Evolutionary conservation across 495 filamentous ascomycete genomes (phyloP), one percentile per base, ranked within the genome.

Genomic region (Aspergillus ellipticus): DNA sequence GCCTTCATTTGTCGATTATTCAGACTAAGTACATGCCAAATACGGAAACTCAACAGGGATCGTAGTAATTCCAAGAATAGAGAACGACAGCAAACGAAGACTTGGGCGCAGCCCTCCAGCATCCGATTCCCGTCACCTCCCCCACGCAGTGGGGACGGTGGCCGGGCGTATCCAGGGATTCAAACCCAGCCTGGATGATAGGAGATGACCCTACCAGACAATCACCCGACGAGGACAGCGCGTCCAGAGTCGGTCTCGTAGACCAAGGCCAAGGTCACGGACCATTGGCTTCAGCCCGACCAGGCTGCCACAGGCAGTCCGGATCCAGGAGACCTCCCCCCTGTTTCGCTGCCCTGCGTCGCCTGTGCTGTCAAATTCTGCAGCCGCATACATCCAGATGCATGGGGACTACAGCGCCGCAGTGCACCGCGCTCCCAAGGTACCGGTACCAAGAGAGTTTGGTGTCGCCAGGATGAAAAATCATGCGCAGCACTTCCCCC

Each of bases 191-290:
- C 75, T 66, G 67, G 70, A 74, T 64, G 54, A 71, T 79, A 79
- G 78, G 74, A 67, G 76, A 76, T 78, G 76, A 76, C 42, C 75
- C 78, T 79, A 76, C 66, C 61, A 62, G 50, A 56, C 65, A 42
- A 31, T 41, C 35, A 39, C 35, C n/a, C 35, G 35, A 39, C 35
- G 33, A 50, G 21, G 19, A 22, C 13, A 58, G 42, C n/a, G 3
- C 24, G 24, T 4, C 24, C 24, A 7, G 24, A 39, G 35, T 21
- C 17, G 20, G 11, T 21, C 49, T 52, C 52, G 49, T 16, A 42
- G 31, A 28, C 24, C 3, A 7, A 4, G 49, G 43, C 41, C 55
- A 59, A 55, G 53, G 56, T 60, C 65, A 68, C 65, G 42, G 65
- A 63, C 60, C 57, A 37, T 13, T 47, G n/a, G 31, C 26, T 48